Conservation (phyloP, 257 asterid species). For the Knoxia roxburghii region DNA sequence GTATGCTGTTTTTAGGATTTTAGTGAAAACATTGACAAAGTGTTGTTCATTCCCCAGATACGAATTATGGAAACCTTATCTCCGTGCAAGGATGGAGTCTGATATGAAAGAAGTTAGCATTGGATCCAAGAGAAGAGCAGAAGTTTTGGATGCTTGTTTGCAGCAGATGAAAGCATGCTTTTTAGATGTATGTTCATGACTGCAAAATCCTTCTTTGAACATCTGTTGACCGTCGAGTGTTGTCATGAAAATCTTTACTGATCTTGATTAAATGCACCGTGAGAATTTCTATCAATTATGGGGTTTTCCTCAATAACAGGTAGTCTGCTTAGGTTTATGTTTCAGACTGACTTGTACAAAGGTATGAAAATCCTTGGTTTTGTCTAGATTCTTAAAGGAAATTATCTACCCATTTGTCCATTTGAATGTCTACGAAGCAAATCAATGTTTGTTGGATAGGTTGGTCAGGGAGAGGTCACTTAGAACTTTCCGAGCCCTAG, state of each 20-base stretch:
- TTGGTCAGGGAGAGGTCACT: conserved; percentile 2
- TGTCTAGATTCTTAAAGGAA: background rate
- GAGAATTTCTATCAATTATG: background rate
- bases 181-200: conserved; percentile 60
- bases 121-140: conserved; percentile 74
- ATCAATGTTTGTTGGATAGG: background rate
- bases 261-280: background rate
- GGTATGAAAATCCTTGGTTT: background rate
- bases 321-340: background rate
- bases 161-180: conserved; percentile 92
- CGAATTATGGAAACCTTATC: conserved; percentile 96
- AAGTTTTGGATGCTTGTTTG: conserved; percentile 80
- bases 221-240: background rate
- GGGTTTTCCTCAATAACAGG: too few relatives aligned
- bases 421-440: background rate
- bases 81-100: conserved; percentile 87
- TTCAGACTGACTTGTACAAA: background rate
- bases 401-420: too few relatives aligned
- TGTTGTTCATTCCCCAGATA: conserved; percentile 39
- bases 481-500: background rate
- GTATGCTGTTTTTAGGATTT: background rate
- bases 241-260: background rate
- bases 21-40: background rate
- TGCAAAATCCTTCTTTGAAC: conserved; percentile 6
- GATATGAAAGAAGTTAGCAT: conserved; percentile 86